Evolutionary conservation across 176 grass and related monocot genomes (phyloP), one percentile per base, ranked within the genome.

Genomic region (Aegilops longissima): DNA sequence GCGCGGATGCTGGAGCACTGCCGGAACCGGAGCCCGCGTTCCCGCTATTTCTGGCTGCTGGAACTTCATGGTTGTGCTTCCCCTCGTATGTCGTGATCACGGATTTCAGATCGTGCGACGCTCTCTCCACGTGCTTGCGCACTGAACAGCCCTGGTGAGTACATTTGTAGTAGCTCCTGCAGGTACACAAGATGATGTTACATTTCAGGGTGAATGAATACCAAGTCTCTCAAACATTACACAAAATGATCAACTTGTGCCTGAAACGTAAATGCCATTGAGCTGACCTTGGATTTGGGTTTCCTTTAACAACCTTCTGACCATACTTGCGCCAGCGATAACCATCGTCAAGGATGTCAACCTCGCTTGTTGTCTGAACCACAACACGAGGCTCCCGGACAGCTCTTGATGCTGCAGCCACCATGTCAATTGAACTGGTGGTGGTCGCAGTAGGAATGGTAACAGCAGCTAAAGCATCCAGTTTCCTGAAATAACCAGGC

Each of bases 281-380:
- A 65, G 72, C 54, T 58, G 70, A 99, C 97, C 97, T 99, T 27
- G 97, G 97, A 88, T 99, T 99, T 78, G 97, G 97, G 73, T 99
- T 99, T 66, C 97, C 97, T 87, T 99, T 99, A 78, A 99, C 97
- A 66, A 99, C 97, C 88, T 99, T 99, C 80, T 99, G 97, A 9
- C 97, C 97, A 88, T 99, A 99, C 76, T 99, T 99, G 80, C 97
- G 92, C 97, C 97, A 99, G 58, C 97, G 90, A 70, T 99, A 99
- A 21, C 97, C 97, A 9, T 99, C 97, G 1, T 99, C 97, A 65
- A 99, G 97, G 72, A 99, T 99, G 83, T 99, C 97, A 0, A 99
- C 94, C 73, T 99, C 97, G 66, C 97, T 99, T 61, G 90, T 99
- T n/a, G 94, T 99, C 84, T 99, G 97, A 56, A 99, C 90, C 24